These are phyloP conservation scores for Leptographium radiaticola DNA, from an alignment of 2,329 filamentous ascomycete species.

Conservation along the genomic window DNA sequence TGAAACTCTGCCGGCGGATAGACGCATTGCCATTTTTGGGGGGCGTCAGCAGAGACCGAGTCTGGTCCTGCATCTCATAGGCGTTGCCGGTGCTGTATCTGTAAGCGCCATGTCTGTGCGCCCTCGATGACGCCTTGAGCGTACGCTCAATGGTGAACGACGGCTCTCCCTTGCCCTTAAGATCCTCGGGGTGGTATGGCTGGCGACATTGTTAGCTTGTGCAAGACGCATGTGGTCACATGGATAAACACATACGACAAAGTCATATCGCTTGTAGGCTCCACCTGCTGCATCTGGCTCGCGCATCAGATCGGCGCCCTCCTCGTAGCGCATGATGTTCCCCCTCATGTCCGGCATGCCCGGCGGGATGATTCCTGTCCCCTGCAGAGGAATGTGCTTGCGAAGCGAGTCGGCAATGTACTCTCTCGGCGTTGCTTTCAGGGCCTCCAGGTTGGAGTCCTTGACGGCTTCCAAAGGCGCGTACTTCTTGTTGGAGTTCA, in stretches of 20 bases:
- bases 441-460: constrained; percentile 59
- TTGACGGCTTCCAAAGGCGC: constrained; percentile 68
- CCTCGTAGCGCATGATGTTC: constrained; percentile 61
- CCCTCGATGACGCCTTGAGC: constrained; percentile 43
- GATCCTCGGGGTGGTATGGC: constrained; percentile 61
- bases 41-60: not conserved
- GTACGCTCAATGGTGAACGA: constrained; percentile 58
- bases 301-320: constrained; percentile 77
- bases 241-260: constrained; percentile 44
- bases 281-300: constrained; percentile 55
- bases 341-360: constrained; percentile 58
- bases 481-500: constrained; percentile 50
- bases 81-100: constrained; percentile 10
- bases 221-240: not conserved
- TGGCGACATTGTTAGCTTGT: constrained; percentile 15
- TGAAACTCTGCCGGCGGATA: constrained; percentile 31
- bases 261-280: constrained; percentile 66
- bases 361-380: constrained; percentile 62
- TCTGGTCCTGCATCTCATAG: not conserved
- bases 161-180: constrained; percentile 74
- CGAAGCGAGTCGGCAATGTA: constrained; percentile 62
- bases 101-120: constrained; percentile 4
- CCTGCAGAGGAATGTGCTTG: constrained; percentile 68
- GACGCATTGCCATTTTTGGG: constrained; percentile 14
- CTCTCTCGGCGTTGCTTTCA: constrained; percentile 69